Percentiles rank a stretch among this genome's conserved stretches.
phyloP scores from a whole-genome alignment of 352 stramenopile genomes.

The Globisporangium sylvaticum region DNA sequence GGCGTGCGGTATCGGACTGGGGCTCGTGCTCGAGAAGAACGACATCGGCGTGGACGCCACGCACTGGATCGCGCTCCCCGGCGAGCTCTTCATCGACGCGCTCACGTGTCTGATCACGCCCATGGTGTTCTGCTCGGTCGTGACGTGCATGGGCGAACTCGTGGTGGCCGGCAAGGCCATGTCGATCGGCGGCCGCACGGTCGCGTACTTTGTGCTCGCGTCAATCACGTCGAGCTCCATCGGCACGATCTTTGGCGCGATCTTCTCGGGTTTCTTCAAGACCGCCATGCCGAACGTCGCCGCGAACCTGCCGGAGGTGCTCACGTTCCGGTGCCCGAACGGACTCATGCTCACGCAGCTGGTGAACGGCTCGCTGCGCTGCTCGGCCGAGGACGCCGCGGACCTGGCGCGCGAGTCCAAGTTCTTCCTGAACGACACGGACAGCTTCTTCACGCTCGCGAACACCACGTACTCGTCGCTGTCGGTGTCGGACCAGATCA shows the following conservation, averaged over 20 bases:
- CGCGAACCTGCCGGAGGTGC: conserved; percentile 16
- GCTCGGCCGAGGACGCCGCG: conserved; percentile 31
- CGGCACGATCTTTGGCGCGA: conserved; percentile 26
- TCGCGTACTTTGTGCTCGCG: conserved; percentile 23
- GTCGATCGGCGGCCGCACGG: conserved; percentile 30
- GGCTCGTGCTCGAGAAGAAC: conserved; percentile 23
- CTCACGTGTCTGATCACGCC: conserved; percentile 46
- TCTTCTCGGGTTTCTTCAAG: conserved; percentile 28
- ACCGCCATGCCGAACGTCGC: background rate
- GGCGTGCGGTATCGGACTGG: conserved; percentile 24
- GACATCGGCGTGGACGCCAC: conserved; percentile 16
- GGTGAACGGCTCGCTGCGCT: conserved; percentile 36
- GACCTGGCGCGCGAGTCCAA: conserved; percentile 22
- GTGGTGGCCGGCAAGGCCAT: conserved; percentile 31
- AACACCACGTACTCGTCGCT: conserved; percentile 38
- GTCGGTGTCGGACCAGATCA: conserved; percentile 65
- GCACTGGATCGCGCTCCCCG: conserved; percentile 30
- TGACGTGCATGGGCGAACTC: conserved; percentile 30
- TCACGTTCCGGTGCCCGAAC: conserved; percentile 49
- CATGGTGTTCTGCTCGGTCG: conserved; percentile 38
- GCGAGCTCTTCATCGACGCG: conserved; percentile 35
- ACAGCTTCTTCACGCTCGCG: conserved; percentile 34
- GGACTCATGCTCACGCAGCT: conserved; percentile 34
- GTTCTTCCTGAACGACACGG: conserved; percentile 58
- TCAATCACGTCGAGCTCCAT: conserved; percentile 29